phyloP scores from a whole-genome alignment of 1,284 basidiomycete genomes.

The Malassezia psittaci region DNA sequence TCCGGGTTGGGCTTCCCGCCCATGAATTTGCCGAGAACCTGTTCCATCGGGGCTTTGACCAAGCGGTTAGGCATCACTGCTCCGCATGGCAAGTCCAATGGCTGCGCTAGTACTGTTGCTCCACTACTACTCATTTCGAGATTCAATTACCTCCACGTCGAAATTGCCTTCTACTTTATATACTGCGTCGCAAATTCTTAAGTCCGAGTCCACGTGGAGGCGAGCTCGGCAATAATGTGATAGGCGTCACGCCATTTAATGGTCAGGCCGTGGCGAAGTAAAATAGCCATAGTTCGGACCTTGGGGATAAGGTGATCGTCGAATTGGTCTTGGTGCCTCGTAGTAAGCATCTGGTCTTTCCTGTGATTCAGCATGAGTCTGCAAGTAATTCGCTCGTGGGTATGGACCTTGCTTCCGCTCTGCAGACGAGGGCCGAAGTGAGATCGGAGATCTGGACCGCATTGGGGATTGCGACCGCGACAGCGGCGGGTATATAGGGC shows the following conservation, averaged over 20 bases:
- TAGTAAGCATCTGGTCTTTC: neutral
- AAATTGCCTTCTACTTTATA: too few species aligned
- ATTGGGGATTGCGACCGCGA: neutral
- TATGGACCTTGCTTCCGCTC: neutral
- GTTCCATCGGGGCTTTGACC: conserved; percentile 50
- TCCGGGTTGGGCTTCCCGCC: conserved; percentile 38
- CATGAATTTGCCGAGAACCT: conserved; percentile 32
- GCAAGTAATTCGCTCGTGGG: neutral
- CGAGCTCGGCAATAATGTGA: too few species aligned
- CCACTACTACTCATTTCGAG: neutral
- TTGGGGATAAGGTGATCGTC: neutral
- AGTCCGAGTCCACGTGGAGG: too few species aligned
- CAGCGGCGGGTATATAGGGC: too few species aligned
- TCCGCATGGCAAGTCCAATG: conserved; percentile 56
- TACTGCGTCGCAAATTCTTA: neutral
- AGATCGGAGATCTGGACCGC: neutral
- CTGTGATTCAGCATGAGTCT: neutral
- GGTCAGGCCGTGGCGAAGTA: neutral
- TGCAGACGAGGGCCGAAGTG: neutral
- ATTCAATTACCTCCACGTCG: too few species aligned
- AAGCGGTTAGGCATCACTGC: conserved; percentile 51
- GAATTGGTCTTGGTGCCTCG: neutral
- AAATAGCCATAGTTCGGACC: conserved; percentile 1
- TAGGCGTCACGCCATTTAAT: neutral
- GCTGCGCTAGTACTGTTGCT: conserved; percentile 6